Percentiles rank a stretch among this genome's conserved stretches.
phyloP scores from a whole-genome alignment of 2,329 filamentous ascomycete species.

The Fusarium devonianum region DNA sequence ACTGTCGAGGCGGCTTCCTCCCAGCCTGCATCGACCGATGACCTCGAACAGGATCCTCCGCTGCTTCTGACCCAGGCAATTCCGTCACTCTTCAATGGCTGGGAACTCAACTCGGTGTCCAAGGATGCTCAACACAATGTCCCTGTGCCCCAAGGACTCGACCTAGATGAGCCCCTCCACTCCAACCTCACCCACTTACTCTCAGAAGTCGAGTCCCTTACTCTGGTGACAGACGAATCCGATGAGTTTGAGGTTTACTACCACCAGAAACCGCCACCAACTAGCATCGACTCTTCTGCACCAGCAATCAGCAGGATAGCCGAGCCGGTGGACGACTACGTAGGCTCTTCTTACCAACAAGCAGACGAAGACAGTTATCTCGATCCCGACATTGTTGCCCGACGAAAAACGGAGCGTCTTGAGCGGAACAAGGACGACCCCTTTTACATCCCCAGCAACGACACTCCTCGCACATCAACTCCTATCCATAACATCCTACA shows the following conservation, averaged over 20 bases:
- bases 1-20: slow-evolving; percentile 80
- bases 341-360: slow-evolving; percentile 67
- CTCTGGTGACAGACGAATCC: slow-evolving; percentile 60
- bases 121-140: slow-evolving; percentile 84
- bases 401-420: slow-evolving; percentile 76
- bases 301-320: slow-evolving; percentile 64
- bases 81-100: slow-evolving; percentile 83
- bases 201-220: slow-evolving; percentile 60
- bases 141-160: slow-evolving; percentile 75
- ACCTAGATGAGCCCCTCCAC: slow-evolving; percentile 85
- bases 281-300: slow-evolving; percentile 57
- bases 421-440: slow-evolving; percentile 92
- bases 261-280: slow-evolving; percentile 61
- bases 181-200: slow-evolving; percentile 73
- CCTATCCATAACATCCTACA: slow-evolving; percentile 80
- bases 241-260: slow-evolving; percentile 75
- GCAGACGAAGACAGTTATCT: slow-evolving; percentile 69
- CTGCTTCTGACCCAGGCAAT: slow-evolving; percentile 89
- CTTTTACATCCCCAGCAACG: slow-evolving; percentile 79
- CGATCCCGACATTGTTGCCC: slow-evolving; percentile 76
- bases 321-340: slow-evolving; percentile 57
- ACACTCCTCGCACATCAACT: slow-evolving; percentile 70
- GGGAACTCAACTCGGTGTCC: slow-evolving; percentile 92
- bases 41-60: slow-evolving; percentile 71
- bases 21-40: slow-evolving; percentile 65